Percentiles rank a stretch among this genome's conserved stretches.
Evolutionary conservation across 768 basidiomycete species (phyloP).

Genomic region (Russula virescens): DNA sequence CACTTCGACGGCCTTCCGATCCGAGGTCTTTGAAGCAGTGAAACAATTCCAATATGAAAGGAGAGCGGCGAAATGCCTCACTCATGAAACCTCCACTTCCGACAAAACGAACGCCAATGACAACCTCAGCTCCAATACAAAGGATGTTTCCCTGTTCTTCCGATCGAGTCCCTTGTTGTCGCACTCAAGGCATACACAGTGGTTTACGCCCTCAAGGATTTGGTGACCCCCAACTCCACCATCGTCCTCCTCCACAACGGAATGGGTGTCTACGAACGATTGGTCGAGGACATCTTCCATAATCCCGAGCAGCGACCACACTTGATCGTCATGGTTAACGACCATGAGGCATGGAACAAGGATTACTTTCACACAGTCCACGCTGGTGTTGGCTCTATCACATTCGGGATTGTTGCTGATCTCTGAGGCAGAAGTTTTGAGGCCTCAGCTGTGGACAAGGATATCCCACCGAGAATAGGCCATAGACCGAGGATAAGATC

Average conservation of each 20-base stretch:
- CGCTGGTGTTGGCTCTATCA: slow-evolving; percentile 59
- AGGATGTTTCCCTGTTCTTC: neutral
- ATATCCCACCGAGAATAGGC: slow-evolving; percentile 29
- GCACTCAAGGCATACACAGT: slow-evolving; percentile 74
- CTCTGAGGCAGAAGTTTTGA: slow-evolving; percentile 58
- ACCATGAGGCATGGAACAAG: slow-evolving; percentile 68
- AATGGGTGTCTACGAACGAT: slow-evolving; percentile 83
- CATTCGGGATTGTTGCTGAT: slow-evolving; percentile 79
- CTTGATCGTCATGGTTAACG: slow-evolving; percentile 79
- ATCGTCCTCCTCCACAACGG: slow-evolving; percentile 94
- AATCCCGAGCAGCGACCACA: slow-evolving; percentile 71
- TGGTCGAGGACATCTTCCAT: slow-evolving; percentile 61
- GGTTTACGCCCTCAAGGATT: slow-evolving; percentile 45
- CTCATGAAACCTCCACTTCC: neutral
- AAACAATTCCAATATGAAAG: slow-evolving; percentile 7
- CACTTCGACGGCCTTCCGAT: slow-evolving; percentile 40
- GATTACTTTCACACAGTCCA: slow-evolving; percentile 55
- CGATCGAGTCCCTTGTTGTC: slow-evolving; percentile 76
- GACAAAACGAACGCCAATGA: too few relatives aligned
- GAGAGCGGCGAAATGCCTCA: neutral
- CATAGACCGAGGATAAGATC: slow-evolving; percentile 71
- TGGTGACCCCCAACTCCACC: slow-evolving; percentile 64
- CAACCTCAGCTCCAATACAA: neutral
- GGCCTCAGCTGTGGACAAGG: slow-evolving; percentile 38
- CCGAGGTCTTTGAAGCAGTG: slow-evolving; percentile 41